Evolutionary conservation across 768 basidiomycete genomes (phyloP).

Genomic region (Termitomyces titanicus): DNA sequence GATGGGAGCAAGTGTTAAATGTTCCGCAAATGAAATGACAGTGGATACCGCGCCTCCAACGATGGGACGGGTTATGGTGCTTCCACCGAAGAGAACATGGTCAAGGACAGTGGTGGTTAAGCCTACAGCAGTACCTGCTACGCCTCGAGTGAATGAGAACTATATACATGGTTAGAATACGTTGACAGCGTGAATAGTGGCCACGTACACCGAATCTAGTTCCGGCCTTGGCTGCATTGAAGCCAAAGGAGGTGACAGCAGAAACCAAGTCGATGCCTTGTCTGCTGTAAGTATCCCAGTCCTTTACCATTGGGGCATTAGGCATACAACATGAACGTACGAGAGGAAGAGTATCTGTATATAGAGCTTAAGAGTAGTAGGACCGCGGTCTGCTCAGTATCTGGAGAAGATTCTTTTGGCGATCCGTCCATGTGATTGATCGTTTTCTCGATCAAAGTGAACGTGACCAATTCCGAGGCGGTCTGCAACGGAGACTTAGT

Average conservation of each 20-base stretch:
- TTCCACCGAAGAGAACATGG: constrained; percentile 62
- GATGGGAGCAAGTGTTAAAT: constrained; percentile 71
- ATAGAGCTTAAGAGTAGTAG: background rate
- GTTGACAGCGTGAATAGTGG: background rate
- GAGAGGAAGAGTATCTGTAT: background rate
- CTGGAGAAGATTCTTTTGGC: background rate
- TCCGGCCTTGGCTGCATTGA: constrained; percentile 60
- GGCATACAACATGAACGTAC: constrained; percentile 12
- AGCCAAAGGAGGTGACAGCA: constrained; percentile 57
- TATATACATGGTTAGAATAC: constrained; percentile 20
- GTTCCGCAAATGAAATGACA: constrained; percentile 64
- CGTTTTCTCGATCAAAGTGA: background rate
- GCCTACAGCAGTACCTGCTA: constrained; percentile 57
- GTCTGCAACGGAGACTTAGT: too few relatives aligned
- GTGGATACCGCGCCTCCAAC: constrained; percentile 57
- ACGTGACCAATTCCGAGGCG: background rate
- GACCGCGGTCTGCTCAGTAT: too few relatives aligned
- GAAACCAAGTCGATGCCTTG: constrained; percentile 68
- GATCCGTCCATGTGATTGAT: background rate
- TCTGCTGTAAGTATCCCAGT: constrained; percentile 51
- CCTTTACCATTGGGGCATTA: constrained; percentile 30
- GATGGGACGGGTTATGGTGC: constrained; percentile 51
- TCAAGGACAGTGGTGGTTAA: constrained; percentile 60
- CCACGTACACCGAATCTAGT: constrained; percentile 68
- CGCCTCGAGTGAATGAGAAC: constrained; percentile 66